Percentiles rank a stretch among this genome's conserved stretches.
Evolutionary conservation across 257 asterid genomes (phyloP).

Genomic region (Solanum ossicruentum): DNA sequence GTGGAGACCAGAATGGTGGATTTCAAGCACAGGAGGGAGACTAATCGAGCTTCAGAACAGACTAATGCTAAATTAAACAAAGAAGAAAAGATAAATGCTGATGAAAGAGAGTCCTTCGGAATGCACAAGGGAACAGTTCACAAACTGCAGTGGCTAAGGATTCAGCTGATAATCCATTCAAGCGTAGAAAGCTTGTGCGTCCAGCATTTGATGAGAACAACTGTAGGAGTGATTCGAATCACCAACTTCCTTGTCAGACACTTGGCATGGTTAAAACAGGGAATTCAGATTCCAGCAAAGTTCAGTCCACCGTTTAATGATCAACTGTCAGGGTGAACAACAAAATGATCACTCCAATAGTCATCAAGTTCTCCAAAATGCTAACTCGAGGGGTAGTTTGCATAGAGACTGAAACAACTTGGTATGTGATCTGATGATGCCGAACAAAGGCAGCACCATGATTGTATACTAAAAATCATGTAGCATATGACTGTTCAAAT

Average conservation of each 20-base stretch:
- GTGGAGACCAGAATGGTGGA: slow-evolving; percentile 47
- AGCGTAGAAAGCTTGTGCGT: slow-evolving; percentile 50
- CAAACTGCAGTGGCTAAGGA: slow-evolving; percentile 14
- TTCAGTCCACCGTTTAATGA: background rate
- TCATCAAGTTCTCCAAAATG: background rate
- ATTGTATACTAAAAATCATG: background rate
- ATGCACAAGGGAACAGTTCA: background rate
- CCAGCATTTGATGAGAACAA: slow-evolving; percentile 29
- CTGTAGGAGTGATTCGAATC: slow-evolving; percentile 1
- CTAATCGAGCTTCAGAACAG: slow-evolving; percentile 20
- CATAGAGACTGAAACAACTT: background rate
- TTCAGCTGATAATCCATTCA: slow-evolving; percentile 12
- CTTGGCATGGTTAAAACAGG: slow-evolving; percentile 1
- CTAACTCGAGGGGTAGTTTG: background rate
- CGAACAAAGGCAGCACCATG: background rate
- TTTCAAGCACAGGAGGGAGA: slow-evolving; percentile 51
- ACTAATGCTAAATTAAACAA: background rate
- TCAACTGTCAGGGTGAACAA: background rate
- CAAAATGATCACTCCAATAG: background rate
- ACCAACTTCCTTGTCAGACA: slow-evolving; percentile 4
- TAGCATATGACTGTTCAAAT: background rate
- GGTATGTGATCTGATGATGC: background rate
- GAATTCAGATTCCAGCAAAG: background rate
- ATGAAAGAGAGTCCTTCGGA: background rate
- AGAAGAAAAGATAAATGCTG: background rate